Evolutionary conservation across 768 basidiomycete species (phyloP), one percentile per base, ranked within the genome.

Genomic region (Kwoniella bestiolae): DNA sequence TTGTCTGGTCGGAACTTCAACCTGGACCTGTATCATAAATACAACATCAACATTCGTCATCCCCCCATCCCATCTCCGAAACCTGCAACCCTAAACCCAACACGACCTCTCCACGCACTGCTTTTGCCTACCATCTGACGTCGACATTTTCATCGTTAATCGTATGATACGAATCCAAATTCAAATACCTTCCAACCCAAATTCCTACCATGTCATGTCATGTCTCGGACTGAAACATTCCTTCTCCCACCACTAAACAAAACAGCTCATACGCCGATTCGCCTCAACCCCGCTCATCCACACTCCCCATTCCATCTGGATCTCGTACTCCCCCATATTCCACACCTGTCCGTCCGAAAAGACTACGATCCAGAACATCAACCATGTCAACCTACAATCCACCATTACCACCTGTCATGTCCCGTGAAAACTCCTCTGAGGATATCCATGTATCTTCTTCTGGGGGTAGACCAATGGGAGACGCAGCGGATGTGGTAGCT

Each of bases 351-450:
- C 38, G 53, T 28, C 53, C 60, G 11, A 62, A 57, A 28, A 44
- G 53, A 6, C 16, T 58, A 21, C 57, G 75, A 50, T 67, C 69
- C 1, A 58, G 73, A n/a, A 72, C 75, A 44, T 70, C 73, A 18
- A 72, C 71, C 26, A 59, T 70, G 46, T 63, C 58, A 11, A 56
- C 53, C 9, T 73, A 67, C 56, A 63, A 65, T 0, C 62, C 72
- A 23, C 69, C 72, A 9, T 35, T 77, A 25, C 63, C 76, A 1
- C 58, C 70, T 12, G 69, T 77, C 59, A 72, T 77, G 69, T 77
- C 76, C n/a, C 61, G 76, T 5, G 74, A 77, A 16, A 75, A 73
- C 51, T 75, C 76, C 7, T 28, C 60, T 3, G 76, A 77, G 25
- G 66, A 73, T 18, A 14, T 55, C 25, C 26, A 56, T 46, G 12